Evolutionary conservation across 148 eudicot genomes (phyloP), one percentile per base, ranked within the genome.

Genomic region (Rhododendron griersonianum): DNA sequence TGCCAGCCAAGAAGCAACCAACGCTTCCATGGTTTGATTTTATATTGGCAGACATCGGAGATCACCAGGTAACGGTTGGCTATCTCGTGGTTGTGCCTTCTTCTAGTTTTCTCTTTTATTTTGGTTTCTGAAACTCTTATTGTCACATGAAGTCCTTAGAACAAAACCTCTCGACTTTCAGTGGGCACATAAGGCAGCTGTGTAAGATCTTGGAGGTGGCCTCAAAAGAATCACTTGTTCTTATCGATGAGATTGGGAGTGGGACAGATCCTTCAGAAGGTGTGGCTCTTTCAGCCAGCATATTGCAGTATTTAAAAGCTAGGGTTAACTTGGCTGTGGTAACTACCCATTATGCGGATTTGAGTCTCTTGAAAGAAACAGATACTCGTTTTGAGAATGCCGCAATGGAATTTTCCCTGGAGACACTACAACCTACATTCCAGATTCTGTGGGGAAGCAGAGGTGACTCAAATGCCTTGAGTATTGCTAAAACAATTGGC

Each of bases 261-360:
- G 99, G 99, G 63, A 96, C 99, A 75, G 99, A 96, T 87, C 98
- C 99, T 87, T 95, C 98, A 19, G 99, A 95, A 93, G 99, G 98
- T 28, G 95, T 93, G 45, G 98, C 95, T 19, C 96, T 96, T 85
- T 95, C 99, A 61, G 86, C 98, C 83, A 96, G 98, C 91, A 95
- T 95, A 88, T 91, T 96, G 91, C 94, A 96, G n/a, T 92, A 92
- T 87, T 91, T 95, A 80, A 95, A 93, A 89, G 93, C 92, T 78
- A 88, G 91, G 91, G 95, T 95, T 41, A 90, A 85, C 67, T 91
- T 96, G 90, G 95, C 99, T 80, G 93, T 96, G 87, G 95, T 94
- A 78, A 96, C 99, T 83, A 96, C 99, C 75, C 99, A 96, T 87
- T 96, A 93, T 91, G 94, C 96, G 53, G 99, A 96, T 89, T 89